These are phyloP conservation scores for Leptosphaerulina australis DNA, from an alignment of 2,329 filamentous ascomycete genomes.

Conservation along the genomic window DNA sequence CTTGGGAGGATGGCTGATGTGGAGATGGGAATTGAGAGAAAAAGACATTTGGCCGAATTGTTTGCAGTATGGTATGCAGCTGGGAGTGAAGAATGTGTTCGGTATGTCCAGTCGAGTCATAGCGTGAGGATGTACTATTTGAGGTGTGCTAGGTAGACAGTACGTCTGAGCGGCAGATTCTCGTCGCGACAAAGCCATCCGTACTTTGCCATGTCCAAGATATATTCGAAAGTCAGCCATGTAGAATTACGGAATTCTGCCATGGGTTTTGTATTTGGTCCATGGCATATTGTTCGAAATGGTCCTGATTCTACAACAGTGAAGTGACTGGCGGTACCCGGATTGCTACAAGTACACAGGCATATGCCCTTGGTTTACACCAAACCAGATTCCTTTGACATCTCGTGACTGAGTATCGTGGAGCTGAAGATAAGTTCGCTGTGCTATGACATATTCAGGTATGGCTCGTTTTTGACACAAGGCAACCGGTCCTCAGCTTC, in stretches of 20 bases:
- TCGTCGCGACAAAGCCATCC: neutral
- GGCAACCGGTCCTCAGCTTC: too few relatives aligned
- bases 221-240: neutral
- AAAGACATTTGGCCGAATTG: neutral
- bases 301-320: neutral
- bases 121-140: neutral
- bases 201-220: neutral
- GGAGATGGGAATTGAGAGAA: neutral
- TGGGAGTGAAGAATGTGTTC: neutral
- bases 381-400: too few relatives aligned
- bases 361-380: too few relatives aligned
- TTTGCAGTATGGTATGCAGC: slow-evolving; percentile 10
- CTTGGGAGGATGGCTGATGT: neutral
- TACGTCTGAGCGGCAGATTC: neutral
- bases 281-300: neutral
- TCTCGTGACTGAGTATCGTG: too few relatives aligned
- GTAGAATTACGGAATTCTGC: neutral
- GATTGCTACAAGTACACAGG: too few relatives aligned
- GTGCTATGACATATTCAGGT: too few relatives aligned
- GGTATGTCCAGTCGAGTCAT: neutral
- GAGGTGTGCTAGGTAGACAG: neutral
- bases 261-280: neutral
- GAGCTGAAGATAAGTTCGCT: too few relatives aligned
- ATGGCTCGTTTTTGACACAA: too few relatives aligned
- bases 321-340: too few relatives aligned